Percentiles rank a stretch among this genome's conserved stretches.
phyloP scores from a whole-genome alignment of 805 yeast genomes.

The Wickerhamiella bombiphila region DNA sequence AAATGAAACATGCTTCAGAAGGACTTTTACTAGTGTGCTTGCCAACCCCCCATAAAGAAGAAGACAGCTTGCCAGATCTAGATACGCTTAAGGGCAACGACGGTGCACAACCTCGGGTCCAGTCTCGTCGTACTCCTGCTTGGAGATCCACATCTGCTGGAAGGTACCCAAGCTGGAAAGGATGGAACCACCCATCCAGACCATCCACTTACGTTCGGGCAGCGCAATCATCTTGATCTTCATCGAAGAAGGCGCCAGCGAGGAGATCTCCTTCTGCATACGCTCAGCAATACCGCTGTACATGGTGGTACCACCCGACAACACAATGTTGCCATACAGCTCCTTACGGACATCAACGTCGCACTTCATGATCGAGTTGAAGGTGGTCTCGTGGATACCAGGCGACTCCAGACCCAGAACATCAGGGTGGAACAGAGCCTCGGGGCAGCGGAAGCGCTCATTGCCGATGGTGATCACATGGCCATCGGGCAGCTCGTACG shows the following conservation, averaged over 20 bases:
- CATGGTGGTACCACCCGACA: constrained; percentile 99
- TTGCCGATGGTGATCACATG: constrained; percentile 98
- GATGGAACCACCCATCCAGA: constrained; percentile 99
- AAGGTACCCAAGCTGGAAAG: constrained; percentile 96
- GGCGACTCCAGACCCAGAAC: constrained; percentile 84
- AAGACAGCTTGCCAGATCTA: too few relatives aligned
- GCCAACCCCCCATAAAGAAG: too few relatives aligned
- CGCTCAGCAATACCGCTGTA: constrained; percentile 99
- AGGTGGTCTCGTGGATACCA: constrained; percentile 97
- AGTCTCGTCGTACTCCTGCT: constrained; percentile 99
- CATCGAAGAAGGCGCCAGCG: constrained; percentile 99
- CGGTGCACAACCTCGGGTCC: constrained; percentile 98
- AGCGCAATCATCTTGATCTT: constrained; percentile 99
- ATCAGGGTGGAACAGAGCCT: constrained; percentile 98
- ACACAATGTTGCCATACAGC: constrained; percentile 96
- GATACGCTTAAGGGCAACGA: constrained; percentile 75
- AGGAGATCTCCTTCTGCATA: constrained; percentile 99
- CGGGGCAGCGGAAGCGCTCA: constrained; percentile 99
- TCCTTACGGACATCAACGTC: constrained; percentile 98
- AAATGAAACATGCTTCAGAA: too few relatives aligned
- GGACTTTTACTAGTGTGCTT: too few relatives aligned
- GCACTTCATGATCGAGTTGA: constrained; percentile 93
- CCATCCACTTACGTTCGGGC: constrained; percentile 98
- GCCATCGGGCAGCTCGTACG: constrained; percentile 99
- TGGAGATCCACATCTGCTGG: constrained; percentile 99